phyloP scores from a whole-genome alignment of 1,139 yeast species.

The Eremothecium sinecaudum region DNA sequence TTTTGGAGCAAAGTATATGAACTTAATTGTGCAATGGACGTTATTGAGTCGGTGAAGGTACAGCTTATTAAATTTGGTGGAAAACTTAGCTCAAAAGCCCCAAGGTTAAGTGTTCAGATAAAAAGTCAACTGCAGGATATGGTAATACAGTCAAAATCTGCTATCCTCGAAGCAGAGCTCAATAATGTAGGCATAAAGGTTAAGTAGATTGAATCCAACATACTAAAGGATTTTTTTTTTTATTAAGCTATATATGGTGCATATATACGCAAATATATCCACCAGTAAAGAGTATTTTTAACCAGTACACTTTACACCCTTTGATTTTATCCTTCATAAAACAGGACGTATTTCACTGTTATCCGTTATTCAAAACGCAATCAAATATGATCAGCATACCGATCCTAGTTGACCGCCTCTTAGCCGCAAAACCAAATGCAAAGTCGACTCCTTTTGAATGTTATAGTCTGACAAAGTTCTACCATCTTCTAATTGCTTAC shows the following conservation, averaged over 20 bases:
- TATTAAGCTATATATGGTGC: neutral
- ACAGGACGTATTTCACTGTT: no score
- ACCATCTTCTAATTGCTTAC: constrained; percentile 87
- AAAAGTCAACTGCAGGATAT: constrained; percentile 30
- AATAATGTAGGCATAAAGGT: constrained; percentile 20
- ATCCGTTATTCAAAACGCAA: no score
- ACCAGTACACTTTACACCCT: no score
- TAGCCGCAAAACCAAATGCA: constrained; percentile 76
- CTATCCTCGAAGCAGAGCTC: constrained; percentile 35
- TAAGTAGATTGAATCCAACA: no score
- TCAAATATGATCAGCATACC: no score
- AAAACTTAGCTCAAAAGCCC: constrained; percentile 18
- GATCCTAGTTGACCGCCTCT: constrained; percentile 85
- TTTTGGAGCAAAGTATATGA: constrained; percentile 29
- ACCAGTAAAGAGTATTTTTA: neutral
- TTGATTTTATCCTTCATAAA: no score
- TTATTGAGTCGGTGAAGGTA: constrained; percentile 56
- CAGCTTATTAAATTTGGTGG: constrained; percentile 38
- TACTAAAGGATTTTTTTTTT: no score
- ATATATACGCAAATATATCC: neutral
- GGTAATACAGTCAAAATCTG: constrained; percentile 27
- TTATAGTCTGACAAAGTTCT: constrained; percentile 82
- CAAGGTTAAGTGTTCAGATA: constrained; percentile 11
- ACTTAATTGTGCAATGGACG: constrained; percentile 37
- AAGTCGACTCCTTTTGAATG: constrained; percentile 82